Conservation (phyloP, 495 filamentous ascomycete genomes). For the Penicillium malachiteum region DNA sequence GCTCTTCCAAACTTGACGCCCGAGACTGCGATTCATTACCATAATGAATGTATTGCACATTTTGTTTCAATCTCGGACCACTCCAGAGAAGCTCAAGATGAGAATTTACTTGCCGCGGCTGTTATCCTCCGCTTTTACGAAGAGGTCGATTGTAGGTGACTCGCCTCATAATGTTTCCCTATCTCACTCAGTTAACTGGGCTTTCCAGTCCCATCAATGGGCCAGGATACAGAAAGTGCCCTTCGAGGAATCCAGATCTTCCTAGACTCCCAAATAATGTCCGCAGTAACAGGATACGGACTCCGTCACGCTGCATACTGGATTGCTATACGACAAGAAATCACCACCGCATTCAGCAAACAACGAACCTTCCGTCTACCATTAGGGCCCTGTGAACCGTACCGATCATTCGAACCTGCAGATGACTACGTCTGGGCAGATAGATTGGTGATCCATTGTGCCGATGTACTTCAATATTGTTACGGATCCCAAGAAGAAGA, state of each 20-base stretch:
- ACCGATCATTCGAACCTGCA: constrained; percentile 27
- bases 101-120: constrained; percentile 29
- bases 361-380: constrained; percentile 28
- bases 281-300: constrained; percentile 14
- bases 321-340: constrained; percentile 37
- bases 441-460: constrained; percentile 30
- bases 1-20: constrained; percentile 15
- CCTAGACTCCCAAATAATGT: constrained; percentile 11
- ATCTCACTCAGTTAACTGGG: neutral
- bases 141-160: constrained; percentile 26
- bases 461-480: constrained; percentile 31
- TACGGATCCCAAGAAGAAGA: constrained; percentile 21
- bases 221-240: constrained; percentile 14
- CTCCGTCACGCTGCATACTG: constrained; percentile 35
- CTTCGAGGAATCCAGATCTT: constrained; percentile 18
- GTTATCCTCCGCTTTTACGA: constrained; percentile 37
- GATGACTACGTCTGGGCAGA: constrained; percentile 37
- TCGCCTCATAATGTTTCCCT: neutral
- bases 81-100: constrained; percentile 18
- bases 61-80: constrained; percentile 18
- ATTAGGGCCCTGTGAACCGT: constrained; percentile 20
- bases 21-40: constrained; percentile 27
- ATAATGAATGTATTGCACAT: constrained; percentile 28
- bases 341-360: constrained; percentile 35
- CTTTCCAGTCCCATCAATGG: constrained; percentile 10